phyloP scores from a whole-genome alignment of 306 rosid species.

The Spatholobus suberectus region DNA sequence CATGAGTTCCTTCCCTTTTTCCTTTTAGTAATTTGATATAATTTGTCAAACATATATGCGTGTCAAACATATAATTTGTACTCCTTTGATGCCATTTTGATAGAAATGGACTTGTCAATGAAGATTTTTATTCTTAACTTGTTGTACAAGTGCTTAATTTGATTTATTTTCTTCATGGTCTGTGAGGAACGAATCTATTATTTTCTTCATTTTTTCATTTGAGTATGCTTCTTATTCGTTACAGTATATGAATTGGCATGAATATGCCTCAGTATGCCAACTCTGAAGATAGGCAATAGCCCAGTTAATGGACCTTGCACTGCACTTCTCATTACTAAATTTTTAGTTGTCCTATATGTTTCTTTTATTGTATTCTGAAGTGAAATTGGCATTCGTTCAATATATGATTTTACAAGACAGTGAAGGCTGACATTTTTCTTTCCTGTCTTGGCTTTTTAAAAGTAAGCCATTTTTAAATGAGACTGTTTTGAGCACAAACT shows the following conservation, averaged over 20 bases:
- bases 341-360: background rate
- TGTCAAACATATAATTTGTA: background rate
- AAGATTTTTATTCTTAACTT: background rate
- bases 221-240: slow-evolving; percentile 18
- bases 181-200: background rate
- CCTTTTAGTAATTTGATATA: background rate
- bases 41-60: background rate
- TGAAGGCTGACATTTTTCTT: background rate
- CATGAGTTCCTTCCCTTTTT: background rate
- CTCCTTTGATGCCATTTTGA: background rate
- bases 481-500: slow-evolving; percentile 5
- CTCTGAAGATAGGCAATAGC: background rate
- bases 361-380: background rate
- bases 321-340: background rate
- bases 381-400: background rate
- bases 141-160: background rate
- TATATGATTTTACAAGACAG: slow-evolving; percentile 7
- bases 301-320: slow-evolving; percentile 21
- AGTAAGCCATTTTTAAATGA: background rate
- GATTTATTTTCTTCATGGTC: slow-evolving; percentile 5
- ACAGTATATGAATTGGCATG: background rate
- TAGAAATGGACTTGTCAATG: background rate
- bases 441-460: background rate
- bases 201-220: slow-evolving; percentile 20
- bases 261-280: background rate